These are phyloP conservation scores for Physcia stellaris DNA, from an alignment of 495 filamentous ascomycete genomes.

Conservation along the genomic window DNA sequence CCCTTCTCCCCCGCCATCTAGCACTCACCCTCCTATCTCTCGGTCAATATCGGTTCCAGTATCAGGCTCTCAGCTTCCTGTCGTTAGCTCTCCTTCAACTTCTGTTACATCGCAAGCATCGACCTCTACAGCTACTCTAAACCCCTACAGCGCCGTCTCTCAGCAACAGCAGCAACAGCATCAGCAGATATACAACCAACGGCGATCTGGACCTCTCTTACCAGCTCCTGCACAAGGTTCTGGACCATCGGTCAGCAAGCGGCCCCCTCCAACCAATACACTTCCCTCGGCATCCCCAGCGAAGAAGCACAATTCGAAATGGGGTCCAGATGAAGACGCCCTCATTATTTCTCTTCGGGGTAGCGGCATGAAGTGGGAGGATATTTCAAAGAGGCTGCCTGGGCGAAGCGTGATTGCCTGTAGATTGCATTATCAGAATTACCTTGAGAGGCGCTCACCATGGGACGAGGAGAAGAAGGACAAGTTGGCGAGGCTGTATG, in stretches of 20 bases:
- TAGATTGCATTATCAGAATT: slow-evolving; percentile 93
- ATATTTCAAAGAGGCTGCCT: slow-evolving; percentile 80
- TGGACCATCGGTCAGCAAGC: slow-evolving; percentile 9
- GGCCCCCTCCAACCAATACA: slow-evolving; percentile 8
- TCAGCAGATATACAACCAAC: slow-evolving; percentile 3
- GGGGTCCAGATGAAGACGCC: slow-evolving; percentile 82
- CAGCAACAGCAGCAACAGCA: slow-evolving; percentile 2
- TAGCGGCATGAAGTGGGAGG: slow-evolving; percentile 94
- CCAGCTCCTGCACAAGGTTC: slow-evolving; percentile 3
- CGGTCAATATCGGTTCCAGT: slow-evolving; percentile 5
- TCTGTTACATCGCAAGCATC: slow-evolving; percentile 8
- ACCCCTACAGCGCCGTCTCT: not conserved
- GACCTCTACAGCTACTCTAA: slow-evolving; percentile 1
- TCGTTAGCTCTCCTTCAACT: slow-evolving; percentile 1
- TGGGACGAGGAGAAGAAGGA: slow-evolving; percentile 98
- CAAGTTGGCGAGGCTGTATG: slow-evolving; percentile 85
- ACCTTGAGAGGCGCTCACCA: slow-evolving; percentile 74
- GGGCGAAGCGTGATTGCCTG: slow-evolving; percentile 89
- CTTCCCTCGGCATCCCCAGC: slow-evolving; percentile 55
- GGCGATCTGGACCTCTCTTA: slow-evolving; percentile 1
- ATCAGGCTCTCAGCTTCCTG: not conserved
- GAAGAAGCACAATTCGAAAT: slow-evolving; percentile 84
- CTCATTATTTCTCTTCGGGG: slow-evolving; percentile 80
- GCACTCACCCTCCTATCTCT: slow-evolving; percentile 4
- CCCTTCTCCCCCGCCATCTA: slow-evolving; percentile 6